Evolutionary conservation across 768 basidiomycete genomes (phyloP), one percentile per base, ranked within the genome.

Genomic region (Myochromella boudieri): DNA sequence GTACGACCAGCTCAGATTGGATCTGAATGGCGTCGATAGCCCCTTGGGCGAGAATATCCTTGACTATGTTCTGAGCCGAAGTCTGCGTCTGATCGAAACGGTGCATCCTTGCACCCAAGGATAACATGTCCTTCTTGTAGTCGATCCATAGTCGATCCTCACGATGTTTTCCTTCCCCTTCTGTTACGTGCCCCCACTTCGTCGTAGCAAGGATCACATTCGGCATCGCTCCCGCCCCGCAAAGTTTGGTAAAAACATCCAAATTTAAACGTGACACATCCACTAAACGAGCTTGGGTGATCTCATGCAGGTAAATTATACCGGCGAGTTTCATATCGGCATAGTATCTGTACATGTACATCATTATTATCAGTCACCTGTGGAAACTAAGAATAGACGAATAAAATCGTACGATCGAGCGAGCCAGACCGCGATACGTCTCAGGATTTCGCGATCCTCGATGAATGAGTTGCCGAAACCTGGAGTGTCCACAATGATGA

Each of bases 131-230:
- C 49, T 69, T 68, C 69, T 77, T 80, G 55, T 70, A 75, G 28
- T 61, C 64, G 37, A 64, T 63, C 24, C 59, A 59, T n/a, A 79
- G 63, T 54, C 75, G 67, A 0, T 42, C 45, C 54, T 80, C 76
- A 6, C 75, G 66, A n/a, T 45, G 52, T 25, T 54, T 58, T 5
- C 69, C 74, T 33, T 60, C 18, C 34, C 61, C 65, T 33, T 49
- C 51, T 34, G 62, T 57, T 28, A 71, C 67, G 40, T 64, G 61
- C 7, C 65, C 67, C 75, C 75, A 78, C 66, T 70, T 76, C 40
- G 68, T 79, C 37, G 77, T 80, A 29, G 65, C 67, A 44, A 80
- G 68, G 42, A 76, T 64, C 42, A 79, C 71, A 50, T 74, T 71
- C 32, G 63, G 59, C 44, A 76, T 63, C 1, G 65, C 65, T 41